Percentiles rank a stretch among this genome's conserved stretches.
Evolutionary conservation across 352 stramenopile species (phyloP).

Genomic region (Hyaloperonospora brassicae): DNA sequence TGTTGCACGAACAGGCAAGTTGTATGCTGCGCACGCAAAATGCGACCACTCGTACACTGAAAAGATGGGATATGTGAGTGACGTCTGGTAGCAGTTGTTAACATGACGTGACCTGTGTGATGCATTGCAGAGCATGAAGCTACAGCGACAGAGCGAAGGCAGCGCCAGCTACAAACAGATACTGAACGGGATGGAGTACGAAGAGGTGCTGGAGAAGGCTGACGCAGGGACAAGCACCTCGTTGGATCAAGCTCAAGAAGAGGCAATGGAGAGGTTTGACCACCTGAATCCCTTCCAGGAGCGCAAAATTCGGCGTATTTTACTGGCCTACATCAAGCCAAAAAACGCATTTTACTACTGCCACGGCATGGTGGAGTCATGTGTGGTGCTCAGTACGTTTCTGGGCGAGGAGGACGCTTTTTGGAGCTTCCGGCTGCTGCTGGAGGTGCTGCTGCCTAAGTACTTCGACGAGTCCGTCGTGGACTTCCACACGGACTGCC

Average conservation of each 20-base stretch:
- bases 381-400: constrained; percentile 67
- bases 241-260: constrained; percentile 61
- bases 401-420: constrained; percentile 72
- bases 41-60: no score
- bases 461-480: constrained; percentile 76
- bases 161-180: constrained; percentile 48
- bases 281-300: constrained; percentile 78
- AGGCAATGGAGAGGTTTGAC: constrained; percentile 70
- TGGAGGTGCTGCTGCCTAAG: constrained; percentile 67
- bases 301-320: constrained; percentile 73
- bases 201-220: constrained; percentile 25
- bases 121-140: constrained; percentile 37
- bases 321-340: constrained; percentile 69
- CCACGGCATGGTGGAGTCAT: constrained; percentile 78
- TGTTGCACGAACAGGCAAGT: constrained; percentile 47
- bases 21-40: no score
- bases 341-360: constrained; percentile 76
- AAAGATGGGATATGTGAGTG: not conserved
- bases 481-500: constrained; percentile 76
- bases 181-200: constrained; percentile 27
- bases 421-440: constrained; percentile 62
- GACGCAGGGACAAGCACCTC: constrained; percentile 29
- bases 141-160: constrained; percentile 44
- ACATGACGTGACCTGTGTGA: not conserved
- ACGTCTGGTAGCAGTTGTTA: constrained; percentile 1